Conservation (phyloP, 2,329 filamentous ascomycete genomes). For the Sporothrix humicola region DNA sequence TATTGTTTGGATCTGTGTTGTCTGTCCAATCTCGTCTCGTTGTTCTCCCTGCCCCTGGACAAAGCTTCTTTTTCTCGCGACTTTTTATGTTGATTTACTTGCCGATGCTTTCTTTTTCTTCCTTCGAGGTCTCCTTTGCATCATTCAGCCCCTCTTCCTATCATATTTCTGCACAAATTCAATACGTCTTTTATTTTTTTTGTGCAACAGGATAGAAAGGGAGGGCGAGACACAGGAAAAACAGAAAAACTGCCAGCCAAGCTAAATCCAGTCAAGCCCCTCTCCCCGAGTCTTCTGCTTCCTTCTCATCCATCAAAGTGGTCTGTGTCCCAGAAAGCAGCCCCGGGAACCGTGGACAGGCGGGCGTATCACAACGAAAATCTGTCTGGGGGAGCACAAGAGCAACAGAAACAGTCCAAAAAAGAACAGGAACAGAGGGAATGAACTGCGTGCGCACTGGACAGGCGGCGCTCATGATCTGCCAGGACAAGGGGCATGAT, state of each 20-base stretch:
- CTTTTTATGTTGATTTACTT: neutral
- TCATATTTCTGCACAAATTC: slow-evolving; percentile 4
- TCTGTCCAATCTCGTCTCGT: slow-evolving; percentile 14
- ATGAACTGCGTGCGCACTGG: slow-evolving; percentile 15
- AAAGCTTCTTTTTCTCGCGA: neutral
- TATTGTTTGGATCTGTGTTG: neutral
- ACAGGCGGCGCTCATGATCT: slow-evolving; percentile 12
- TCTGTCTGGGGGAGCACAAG: slow-evolving; percentile 12
- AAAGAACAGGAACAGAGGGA: neutral
- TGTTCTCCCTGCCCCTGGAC: neutral
- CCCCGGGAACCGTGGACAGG: neutral
- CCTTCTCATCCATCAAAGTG: slow-evolving; percentile 1
- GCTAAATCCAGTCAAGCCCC: slow-evolving; percentile 17
- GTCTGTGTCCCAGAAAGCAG: slow-evolving; percentile 20
- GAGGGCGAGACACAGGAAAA: slow-evolving; percentile 18
- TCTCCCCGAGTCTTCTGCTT: neutral
- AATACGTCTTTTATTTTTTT: neutral
- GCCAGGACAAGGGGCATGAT: slow-evolving; percentile 1
- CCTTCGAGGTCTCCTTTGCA: neutral
- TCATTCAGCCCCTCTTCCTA: neutral
- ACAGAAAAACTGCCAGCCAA: slow-evolving; percentile 1
- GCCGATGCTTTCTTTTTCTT: neutral
- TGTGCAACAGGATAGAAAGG: slow-evolving; percentile 26
- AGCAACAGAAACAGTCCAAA: neutral
- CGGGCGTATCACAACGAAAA: slow-evolving; percentile 26